Evolutionary conservation across 2,329 filamentous ascomycete species (phyloP).

Genomic region (Colletotrichum ledebouriae): DNA sequence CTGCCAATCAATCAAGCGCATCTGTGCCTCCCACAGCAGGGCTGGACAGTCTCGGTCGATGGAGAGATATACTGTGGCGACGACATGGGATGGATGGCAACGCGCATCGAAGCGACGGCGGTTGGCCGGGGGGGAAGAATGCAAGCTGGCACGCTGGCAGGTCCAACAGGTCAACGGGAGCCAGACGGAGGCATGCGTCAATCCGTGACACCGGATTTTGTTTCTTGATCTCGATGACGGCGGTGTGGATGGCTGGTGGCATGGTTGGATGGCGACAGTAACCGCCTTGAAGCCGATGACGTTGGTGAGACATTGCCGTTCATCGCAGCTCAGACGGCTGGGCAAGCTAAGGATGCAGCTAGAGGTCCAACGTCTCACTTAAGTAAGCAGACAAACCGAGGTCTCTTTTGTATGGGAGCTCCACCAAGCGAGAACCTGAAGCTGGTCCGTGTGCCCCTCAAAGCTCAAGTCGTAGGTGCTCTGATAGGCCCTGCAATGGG

Average conservation of each 20-base stretch:
- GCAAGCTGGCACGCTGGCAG: neutral
- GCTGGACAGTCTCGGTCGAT: conserved; percentile 21
- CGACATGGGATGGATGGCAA: conserved; percentile 32
- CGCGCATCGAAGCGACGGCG: conserved; percentile 19
- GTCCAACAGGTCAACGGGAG: too few species aligned
- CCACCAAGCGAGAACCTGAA: neutral
- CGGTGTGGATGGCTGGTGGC: neutral
- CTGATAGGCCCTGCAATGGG: neutral
- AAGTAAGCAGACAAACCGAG: neutral
- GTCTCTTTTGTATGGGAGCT: neutral
- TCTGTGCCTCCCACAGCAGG: conserved; percentile 17
- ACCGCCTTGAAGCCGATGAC: conserved; percentile 36
- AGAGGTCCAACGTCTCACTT: conserved; percentile 11
- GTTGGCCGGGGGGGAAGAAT: neutral
- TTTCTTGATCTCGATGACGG: conserved; percentile 24
- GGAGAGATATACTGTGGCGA: conserved; percentile 11
- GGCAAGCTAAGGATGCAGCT: conserved; percentile 23
- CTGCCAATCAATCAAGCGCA: conserved; percentile 30
- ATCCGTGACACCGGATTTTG: conserved; percentile 1
- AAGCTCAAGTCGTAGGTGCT: too few species aligned
- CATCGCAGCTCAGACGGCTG: neutral
- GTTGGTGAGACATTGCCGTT: conserved; percentile 34
- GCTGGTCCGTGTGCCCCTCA: neutral
- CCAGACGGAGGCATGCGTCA: conserved; percentile 2
- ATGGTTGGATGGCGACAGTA: conserved; percentile 3